phyloP scores from a whole-genome alignment of 345 rosid genomes.

The Lumnitzera littorea region DNA sequence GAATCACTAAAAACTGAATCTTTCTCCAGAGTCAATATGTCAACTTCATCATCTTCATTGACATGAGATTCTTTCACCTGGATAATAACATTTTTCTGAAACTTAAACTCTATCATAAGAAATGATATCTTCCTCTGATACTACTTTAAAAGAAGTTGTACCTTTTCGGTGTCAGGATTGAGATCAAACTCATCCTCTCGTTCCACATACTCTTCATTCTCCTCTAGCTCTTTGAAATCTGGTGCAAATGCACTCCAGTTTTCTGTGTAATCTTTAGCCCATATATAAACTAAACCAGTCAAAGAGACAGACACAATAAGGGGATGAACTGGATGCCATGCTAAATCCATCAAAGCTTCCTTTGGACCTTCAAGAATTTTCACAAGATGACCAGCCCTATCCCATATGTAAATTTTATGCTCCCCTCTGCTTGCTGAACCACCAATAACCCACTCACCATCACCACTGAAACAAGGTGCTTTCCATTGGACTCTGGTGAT shows the following conservation, averaged over 20 bases:
- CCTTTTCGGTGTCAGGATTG: slow-evolving; percentile 92
- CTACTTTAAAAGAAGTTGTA: slow-evolving; percentile 10
- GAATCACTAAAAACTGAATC: slow-evolving; percentile 83
- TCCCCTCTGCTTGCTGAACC: slow-evolving; percentile 98
- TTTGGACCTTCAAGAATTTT: slow-evolving; percentile 99
- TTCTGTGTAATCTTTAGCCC: slow-evolving; percentile 99
- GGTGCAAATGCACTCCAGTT: slow-evolving; percentile 99
- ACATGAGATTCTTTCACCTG: slow-evolving; percentile 75
- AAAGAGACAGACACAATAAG: slow-evolving; percentile 84
- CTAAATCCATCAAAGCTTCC: slow-evolving; percentile 90
- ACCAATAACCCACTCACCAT: slow-evolving; percentile 98
- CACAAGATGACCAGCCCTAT: slow-evolving; percentile 90
- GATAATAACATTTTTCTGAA: slow-evolving; percentile 20
- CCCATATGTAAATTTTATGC: slow-evolving; percentile 99
- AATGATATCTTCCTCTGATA: too few relatives aligned
- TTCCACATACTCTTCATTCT: slow-evolving; percentile 97
- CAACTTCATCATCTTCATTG: slow-evolving; percentile 94
- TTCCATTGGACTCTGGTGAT: slow-evolving; percentile 97
- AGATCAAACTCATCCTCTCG: slow-evolving; percentile 96
- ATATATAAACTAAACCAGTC: slow-evolving; percentile 87
- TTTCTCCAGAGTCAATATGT: slow-evolving; percentile 77
- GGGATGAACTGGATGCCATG: slow-evolving; percentile 99
- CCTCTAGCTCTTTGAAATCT: slow-evolving; percentile 98
- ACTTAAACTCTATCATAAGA: not conserved
- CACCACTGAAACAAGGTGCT: slow-evolving; percentile 98